Percentiles rank a stretch among this genome's conserved stretches.
Conservation (phyloP, 208 protist genomes). For the Acanthamoeba sp. region DNA sequence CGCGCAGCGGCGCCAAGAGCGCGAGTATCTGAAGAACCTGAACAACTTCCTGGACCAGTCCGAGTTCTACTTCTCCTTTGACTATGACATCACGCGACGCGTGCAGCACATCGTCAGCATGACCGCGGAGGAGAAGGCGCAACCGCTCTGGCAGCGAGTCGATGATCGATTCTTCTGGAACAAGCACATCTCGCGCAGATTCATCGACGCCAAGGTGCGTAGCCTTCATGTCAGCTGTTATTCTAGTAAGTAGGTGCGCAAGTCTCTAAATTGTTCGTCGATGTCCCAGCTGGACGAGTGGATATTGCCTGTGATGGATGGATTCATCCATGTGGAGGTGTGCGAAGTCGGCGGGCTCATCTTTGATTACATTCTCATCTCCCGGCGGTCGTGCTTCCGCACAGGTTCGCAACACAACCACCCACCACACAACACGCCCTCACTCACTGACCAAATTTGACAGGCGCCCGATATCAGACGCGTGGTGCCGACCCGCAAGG, state of each 20-base stretch:
- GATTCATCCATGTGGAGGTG: constrained; percentile 78
- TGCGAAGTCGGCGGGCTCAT: constrained; percentile 30
- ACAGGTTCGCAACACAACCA: not conserved
- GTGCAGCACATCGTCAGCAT: constrained; percentile 37
- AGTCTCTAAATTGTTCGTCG: no score
- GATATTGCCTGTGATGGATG: constrained; percentile 82
- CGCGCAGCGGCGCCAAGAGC: constrained; percentile 18
- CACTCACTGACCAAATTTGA: not conserved
- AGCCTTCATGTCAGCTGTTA: not conserved
- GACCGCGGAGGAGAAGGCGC: constrained; percentile 32
- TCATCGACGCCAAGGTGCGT: constrained; percentile 73
- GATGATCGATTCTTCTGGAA: constrained; percentile 88
- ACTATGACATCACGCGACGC: constrained; percentile 70
- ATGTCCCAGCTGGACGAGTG: constrained; percentile 74
- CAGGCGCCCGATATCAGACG: constrained; percentile 85
- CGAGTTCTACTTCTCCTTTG: constrained; percentile 70
- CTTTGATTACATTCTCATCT: constrained; percentile 73
- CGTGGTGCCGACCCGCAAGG: constrained; percentile 86
- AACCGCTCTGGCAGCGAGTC: constrained; percentile 62
- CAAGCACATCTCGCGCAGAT: constrained; percentile 57
- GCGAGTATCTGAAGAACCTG: constrained; percentile 61
- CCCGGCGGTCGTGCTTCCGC: constrained; percentile 47
- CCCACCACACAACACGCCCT: no score
- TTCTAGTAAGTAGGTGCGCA: no score
- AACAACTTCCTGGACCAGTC: constrained; percentile 65